Evolutionary conservation across 225 moss, liverwort and hornwort species (phyloP).

Genomic region (Marchantia polymorpha): DNA sequence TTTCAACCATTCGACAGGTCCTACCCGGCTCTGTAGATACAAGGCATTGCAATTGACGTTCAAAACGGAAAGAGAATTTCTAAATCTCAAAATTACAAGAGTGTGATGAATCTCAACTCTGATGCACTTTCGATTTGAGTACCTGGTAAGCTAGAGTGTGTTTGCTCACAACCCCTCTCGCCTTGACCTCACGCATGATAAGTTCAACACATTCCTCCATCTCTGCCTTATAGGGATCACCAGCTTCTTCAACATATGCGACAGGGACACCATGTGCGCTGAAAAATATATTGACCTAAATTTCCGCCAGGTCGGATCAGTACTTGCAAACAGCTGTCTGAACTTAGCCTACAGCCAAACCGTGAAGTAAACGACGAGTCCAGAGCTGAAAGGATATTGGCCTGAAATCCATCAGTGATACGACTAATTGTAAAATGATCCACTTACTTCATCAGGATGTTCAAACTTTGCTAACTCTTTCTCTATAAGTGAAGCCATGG

Average conservation of each 20-base stretch:
- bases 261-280: conserved; percentile 98
- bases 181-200: conserved; percentile 72
- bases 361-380: not conserved
- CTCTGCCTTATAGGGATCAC: conserved; percentile 97
- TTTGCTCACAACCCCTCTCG: conserved; percentile 59
- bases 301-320: not conserved
- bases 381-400: not conserved
- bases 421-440: not conserved
- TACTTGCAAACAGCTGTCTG: no score
- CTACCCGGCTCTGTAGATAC: conserved; percentile 81
- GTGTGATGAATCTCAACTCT: not conserved
- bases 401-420: not conserved
- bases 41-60: not conserved
- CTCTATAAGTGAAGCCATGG: conserved; percentile 87
- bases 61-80: conserved; percentile 13
- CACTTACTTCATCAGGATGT: conserved; percentile 74
- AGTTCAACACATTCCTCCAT: conserved; percentile 99
- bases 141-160: conserved; percentile 95
- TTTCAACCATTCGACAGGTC: conserved; percentile 97
- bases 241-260: conserved; percentile 95
- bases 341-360: not conserved
- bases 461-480: conserved; percentile 83
- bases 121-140: not conserved
- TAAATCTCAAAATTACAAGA: not conserved
- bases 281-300: conserved; percentile 93